A percentile compares a stretch with the other conserved stretches of the same genome.
Conservation (phyloP, 108 stramenopile genomes). For the Parmales sp. region DNA sequence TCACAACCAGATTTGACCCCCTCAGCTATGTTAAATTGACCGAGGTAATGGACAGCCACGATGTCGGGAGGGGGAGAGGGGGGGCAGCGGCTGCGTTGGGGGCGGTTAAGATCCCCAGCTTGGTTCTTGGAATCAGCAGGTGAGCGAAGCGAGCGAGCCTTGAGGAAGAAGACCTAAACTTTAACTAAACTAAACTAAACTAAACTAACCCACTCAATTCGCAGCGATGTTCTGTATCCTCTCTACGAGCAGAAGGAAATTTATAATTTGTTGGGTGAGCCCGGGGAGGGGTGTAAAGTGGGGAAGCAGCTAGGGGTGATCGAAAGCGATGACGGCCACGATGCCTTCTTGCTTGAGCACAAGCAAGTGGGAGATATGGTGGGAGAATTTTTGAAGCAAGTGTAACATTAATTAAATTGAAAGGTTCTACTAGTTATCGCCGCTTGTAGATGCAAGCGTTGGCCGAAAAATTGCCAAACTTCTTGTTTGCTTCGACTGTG, state of each 20-base stretch:
- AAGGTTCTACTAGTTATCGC: too few relatives aligned
- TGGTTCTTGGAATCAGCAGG: constrained; percentile 80
- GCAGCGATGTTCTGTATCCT: constrained; percentile 79
- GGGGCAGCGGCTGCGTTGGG: constrained; percentile 41
- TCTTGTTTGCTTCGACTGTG: too few relatives aligned
- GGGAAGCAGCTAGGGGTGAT: constrained; percentile 54
- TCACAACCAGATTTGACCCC: constrained; percentile 76
- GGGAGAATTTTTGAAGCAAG: constrained; percentile 46
- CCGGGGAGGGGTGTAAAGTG: not conserved
- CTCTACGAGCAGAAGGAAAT: constrained; percentile 73
- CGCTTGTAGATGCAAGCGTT: too few relatives aligned
- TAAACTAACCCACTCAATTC: too few relatives aligned
- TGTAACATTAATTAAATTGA: not conserved
- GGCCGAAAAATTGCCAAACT: too few relatives aligned
- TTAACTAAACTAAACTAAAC: too few relatives aligned
- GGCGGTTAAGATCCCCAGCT: constrained; percentile 54
- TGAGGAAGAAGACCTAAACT: too few relatives aligned
- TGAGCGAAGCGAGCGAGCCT: too few relatives aligned
- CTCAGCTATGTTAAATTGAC: constrained; percentile 83
- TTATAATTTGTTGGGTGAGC: constrained; percentile 30
- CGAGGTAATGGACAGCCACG: constrained; percentile 83
- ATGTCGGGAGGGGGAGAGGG: constrained; percentile 47
- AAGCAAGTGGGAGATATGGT: constrained; percentile 73
- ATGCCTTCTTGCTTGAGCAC: constrained; percentile 87
- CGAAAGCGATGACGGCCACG: constrained; percentile 74